phyloP scores from a whole-genome alignment of 2,329 filamentous ascomycete species.

The Colletotrichum sp. region DNA sequence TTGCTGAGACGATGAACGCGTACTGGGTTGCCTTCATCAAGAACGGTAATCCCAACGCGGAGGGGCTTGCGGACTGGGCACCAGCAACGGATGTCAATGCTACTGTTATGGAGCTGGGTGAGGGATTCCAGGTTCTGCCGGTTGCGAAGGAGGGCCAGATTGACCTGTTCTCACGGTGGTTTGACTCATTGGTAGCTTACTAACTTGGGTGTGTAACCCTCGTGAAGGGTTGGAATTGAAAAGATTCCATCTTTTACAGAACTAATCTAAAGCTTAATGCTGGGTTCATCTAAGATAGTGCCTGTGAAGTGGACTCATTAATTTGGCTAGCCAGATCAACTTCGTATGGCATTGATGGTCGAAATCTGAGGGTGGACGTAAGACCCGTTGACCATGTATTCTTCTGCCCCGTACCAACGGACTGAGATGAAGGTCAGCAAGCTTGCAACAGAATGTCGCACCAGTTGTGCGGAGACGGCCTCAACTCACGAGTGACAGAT shows the following conservation, averaged over 20 bases:
- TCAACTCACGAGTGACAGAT: background rate
- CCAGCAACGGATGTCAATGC: background rate
- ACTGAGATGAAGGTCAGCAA: background rate
- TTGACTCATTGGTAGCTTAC: background rate
- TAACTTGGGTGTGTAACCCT: background rate
- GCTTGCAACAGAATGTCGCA: background rate
- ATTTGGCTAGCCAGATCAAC: background rate
- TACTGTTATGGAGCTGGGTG: background rate
- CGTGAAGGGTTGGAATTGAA: background rate
- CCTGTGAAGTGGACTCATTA: too few relatives aligned
- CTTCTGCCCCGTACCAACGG: background rate
- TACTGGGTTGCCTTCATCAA: background rate
- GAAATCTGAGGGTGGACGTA: background rate
- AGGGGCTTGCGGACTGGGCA: background rate
- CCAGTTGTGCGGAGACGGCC: rapidly evolving
- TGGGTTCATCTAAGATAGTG: background rate
- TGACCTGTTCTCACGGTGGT: background rate
- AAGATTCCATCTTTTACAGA: rapidly evolving
- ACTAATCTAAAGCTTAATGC: background rate
- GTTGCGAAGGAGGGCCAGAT: background rate
- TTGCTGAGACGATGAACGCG: background rate
- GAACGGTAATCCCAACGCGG: background rate
- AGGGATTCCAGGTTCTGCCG: background rate
- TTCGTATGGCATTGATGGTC: background rate
- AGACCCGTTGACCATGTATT: background rate